Evolutionary conservation across 2,329 filamentous ascomycete genomes (phyloP).

Genomic region (Dothideomycetidae sp.): DNA sequence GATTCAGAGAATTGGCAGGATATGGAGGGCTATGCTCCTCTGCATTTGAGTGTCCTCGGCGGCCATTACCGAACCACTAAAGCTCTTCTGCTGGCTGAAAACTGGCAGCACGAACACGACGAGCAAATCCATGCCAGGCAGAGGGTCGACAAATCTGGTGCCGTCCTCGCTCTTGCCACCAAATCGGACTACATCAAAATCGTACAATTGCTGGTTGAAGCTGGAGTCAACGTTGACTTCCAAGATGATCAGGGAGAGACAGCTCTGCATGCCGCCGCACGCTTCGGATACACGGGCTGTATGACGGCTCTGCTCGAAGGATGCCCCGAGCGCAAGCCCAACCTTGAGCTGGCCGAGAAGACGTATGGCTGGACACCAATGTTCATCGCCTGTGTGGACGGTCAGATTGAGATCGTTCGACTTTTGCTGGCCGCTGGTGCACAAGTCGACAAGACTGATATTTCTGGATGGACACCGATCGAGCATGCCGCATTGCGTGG

Average conservation of each 20-base stretch:
- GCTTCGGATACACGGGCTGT: slow-evolving; percentile 73
- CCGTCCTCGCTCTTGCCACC: slow-evolving; percentile 74
- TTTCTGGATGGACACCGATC: slow-evolving; percentile 84
- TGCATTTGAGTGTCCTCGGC: slow-evolving; percentile 84
- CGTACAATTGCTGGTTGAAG: slow-evolving; percentile 74
- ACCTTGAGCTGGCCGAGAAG: slow-evolving; percentile 66
- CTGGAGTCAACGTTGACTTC: slow-evolving; percentile 86
- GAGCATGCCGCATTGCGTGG: slow-evolving; percentile 87
- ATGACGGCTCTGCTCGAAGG: slow-evolving; percentile 62
- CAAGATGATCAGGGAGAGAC: slow-evolving; percentile 83
- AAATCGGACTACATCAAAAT: slow-evolving; percentile 78
- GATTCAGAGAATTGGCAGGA: slow-evolving; percentile 86
- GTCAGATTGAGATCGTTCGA: slow-evolving; percentile 59
- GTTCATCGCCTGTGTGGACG: slow-evolving; percentile 84
- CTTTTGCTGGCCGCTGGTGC: slow-evolving; percentile 67
- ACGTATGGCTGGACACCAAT: slow-evolving; percentile 92
- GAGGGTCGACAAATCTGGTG: slow-evolving; percentile 65
- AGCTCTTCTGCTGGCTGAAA: slow-evolving; percentile 64
- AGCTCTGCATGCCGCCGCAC: slow-evolving; percentile 78
- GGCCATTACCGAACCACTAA: slow-evolving; percentile 79
- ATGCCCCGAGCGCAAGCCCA: slow-evolving; percentile 52
- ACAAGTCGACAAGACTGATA: slow-evolving; percentile 59
- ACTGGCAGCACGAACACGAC: slow-evolving; percentile 52
- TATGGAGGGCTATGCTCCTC: slow-evolving; percentile 72
- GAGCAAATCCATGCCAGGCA: slow-evolving; percentile 47